phyloP scores from a whole-genome alignment of 2,329 filamentous ascomycete species.

The Emericellopsis atlantica region DNA sequence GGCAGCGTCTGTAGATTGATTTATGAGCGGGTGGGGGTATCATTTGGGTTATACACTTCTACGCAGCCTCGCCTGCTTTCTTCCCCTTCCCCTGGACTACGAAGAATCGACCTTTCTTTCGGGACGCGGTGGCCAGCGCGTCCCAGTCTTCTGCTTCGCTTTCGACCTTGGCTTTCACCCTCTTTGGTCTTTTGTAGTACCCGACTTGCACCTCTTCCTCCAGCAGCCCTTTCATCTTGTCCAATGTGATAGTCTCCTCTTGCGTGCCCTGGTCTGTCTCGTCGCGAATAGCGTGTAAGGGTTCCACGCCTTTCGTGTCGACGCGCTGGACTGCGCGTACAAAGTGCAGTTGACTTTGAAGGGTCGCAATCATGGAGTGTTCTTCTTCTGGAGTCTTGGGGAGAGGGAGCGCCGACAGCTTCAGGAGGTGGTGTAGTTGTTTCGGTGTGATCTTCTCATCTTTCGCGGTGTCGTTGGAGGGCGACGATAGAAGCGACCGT shows the following conservation, averaged over 20 bases:
- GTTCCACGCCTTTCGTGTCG: constrained; percentile 59
- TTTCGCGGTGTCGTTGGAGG: constrained; percentile 11
- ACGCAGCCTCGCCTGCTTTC: constrained; percentile 14
- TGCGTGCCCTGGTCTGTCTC: constrained; percentile 53
- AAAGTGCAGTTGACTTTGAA: constrained; percentile 78
- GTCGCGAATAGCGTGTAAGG: constrained; percentile 69
- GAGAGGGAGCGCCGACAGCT: constrained; percentile 74
- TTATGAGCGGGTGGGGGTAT: constrained; percentile 1
- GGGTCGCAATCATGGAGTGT: constrained; percentile 55
- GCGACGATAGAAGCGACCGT: constrained; percentile 51
- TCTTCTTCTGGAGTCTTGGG: constrained; percentile 54
- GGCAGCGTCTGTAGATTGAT: background rate
- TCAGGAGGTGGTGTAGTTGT: constrained; percentile 73
- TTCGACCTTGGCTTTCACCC: constrained; percentile 21
- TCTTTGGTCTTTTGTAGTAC: constrained; percentile 30
- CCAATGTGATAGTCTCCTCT: constrained; percentile 46
- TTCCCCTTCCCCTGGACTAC: constrained; percentile 57
- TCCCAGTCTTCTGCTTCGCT: constrained; percentile 53
- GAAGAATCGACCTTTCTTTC: constrained; percentile 61
- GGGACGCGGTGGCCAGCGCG: constrained; percentile 50
- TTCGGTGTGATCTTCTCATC: constrained; percentile 42
- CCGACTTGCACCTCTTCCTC: constrained; percentile 49
- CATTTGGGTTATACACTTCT: background rate
- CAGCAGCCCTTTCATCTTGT: constrained; percentile 42
- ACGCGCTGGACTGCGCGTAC: constrained; percentile 76